These are phyloP conservation scores for Pichia deserticola DNA, from an alignment of 805 yeast genomes.

Conservation along the genomic window DNA sequence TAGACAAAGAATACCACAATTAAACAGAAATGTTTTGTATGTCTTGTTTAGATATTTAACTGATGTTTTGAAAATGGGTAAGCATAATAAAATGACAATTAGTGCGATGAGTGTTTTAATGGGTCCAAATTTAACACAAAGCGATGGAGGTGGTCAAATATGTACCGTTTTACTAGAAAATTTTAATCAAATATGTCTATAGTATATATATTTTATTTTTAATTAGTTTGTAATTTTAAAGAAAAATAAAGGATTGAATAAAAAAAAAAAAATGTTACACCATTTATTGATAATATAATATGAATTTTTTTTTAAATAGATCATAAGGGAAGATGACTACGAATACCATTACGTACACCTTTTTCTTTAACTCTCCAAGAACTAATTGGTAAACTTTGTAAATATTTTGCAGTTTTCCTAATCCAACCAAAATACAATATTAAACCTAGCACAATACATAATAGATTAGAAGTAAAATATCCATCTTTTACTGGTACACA, in stretches of 20 bases:
- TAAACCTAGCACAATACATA: conserved; percentile 66
- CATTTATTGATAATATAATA: neutral
- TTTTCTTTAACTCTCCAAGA: conserved; percentile 59
- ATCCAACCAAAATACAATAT: conserved; percentile 60
- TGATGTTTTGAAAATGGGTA: conserved; percentile 53
- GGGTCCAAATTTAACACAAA: conserved; percentile 30
- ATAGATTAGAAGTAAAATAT: conserved; percentile 65
- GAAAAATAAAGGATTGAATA: too few species aligned
- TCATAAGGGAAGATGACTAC: conserved; percentile 8
- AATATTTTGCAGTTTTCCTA: conserved; percentile 46
- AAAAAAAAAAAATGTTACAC: too few species aligned
- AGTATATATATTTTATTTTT: neutral
- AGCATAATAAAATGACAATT: conserved; percentile 74
- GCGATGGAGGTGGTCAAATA: conserved; percentile 29
- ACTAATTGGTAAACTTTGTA: conserved; percentile 66
- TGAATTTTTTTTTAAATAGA: too few species aligned
- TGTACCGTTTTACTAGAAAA: conserved; percentile 24
- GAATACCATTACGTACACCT: conserved; percentile 6
- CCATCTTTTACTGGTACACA: conserved; percentile 64
- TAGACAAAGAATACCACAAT: conserved; percentile 40
- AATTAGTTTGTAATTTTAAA: too few species aligned
- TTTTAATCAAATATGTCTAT: conserved; percentile 19
- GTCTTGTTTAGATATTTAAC: conserved; percentile 62
- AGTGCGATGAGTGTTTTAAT: conserved; percentile 46
- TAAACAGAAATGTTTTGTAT: conserved; percentile 52